Conservation (phyloP, 2,329 filamentous ascomycete species). For the Colletotrichum somersetense region DNA sequence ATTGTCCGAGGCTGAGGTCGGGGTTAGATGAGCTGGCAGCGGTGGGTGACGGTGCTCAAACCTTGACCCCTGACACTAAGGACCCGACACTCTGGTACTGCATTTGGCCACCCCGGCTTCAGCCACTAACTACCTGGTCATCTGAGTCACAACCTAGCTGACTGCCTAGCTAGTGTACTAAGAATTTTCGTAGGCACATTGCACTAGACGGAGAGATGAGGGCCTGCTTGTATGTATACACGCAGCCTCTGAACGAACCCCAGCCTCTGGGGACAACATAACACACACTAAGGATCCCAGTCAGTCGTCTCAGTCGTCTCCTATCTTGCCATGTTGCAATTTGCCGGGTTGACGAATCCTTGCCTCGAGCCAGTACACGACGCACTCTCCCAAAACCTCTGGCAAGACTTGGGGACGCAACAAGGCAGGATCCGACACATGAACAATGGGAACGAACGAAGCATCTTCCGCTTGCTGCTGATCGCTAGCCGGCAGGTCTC, state of each 20-base stretch:
- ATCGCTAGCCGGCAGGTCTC: constrained; percentile 1
- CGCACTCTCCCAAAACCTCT: not conserved
- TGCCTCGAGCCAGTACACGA: constrained; percentile 1
- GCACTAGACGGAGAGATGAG: constrained; percentile 24
- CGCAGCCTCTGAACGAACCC: constrained; percentile 15
- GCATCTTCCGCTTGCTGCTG: constrained; percentile 1
- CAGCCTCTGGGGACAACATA: constrained; percentile 11
- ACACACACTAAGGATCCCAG: constrained; percentile 10
- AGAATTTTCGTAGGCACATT: too few species aligned
- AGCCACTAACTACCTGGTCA: constrained; percentile 3
- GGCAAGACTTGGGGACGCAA: not conserved
- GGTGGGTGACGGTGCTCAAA: constrained; percentile 34
- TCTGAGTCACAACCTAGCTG: not conserved
- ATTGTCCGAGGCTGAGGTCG: constrained; percentile 39
- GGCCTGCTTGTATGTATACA: not conserved
- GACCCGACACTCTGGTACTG: constrained; percentile 40
- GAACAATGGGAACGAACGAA: constrained; percentile 21
- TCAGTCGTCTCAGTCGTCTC: constrained; percentile 3
- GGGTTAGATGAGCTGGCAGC: constrained; percentile 36
- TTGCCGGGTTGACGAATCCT: constrained; percentile 8
- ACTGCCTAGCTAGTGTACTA: too few species aligned
- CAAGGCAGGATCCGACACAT: constrained; percentile 15
- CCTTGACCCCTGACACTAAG: constrained; percentile 37
- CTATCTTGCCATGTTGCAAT: constrained; percentile 28
- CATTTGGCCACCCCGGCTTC: constrained; percentile 26